Base-by-base conservation (phyloP, 2,329 filamentous ascomycete genomes). In the Ascosphaera aggregata region DNA sequence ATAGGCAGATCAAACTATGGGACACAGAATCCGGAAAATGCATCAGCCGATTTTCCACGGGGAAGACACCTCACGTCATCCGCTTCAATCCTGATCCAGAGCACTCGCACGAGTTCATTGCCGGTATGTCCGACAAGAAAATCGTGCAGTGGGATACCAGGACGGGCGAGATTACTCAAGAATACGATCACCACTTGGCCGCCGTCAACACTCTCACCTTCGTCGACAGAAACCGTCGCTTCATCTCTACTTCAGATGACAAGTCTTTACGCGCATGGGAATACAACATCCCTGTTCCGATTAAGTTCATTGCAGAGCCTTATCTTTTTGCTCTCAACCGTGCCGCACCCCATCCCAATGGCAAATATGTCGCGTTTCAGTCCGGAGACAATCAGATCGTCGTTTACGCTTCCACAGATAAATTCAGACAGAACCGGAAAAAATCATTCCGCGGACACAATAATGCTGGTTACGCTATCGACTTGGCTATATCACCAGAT, bases 111-210 rank as follows among this genome's bases (percentile, higher is more conserved):
- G 86, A 95, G 56, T 98, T 98, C 58, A 61, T 98, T 41, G 85
- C 84, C 1, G 89, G 89, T 50, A 91, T 95, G 81, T 89, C 81
- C 30, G 86, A 98, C 59, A 98, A 98, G 66, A 94, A 94, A 65
- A 98, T 98, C 48, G 69, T 98, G 34, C 89, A 98, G 54, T 98
- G 91, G 58, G 89, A 98, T 57, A 85, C 76, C 2, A 72, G 91
- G 19, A 74, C 76, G 4, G 73, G 72, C 47, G 74, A 91, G 49
- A 68, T 89, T 42, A 80, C 93, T 9, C 91, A 98, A 54, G 89
- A 95, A 62, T 98, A 98, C 60, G 86, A 98, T 53, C 89, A 98
- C 57, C 89, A 98, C 56, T 64, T 98, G 44, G 89, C 84, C n/a
- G 82, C 89, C 18, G 77, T 98, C 63, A 98, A 98, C 61, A 95